A percentile compares a stretch with the other conserved stretches of the same genome.
Evolutionary conservation across 345 rosid species (phyloP).

Genomic region (Citrus hindsii): DNA sequence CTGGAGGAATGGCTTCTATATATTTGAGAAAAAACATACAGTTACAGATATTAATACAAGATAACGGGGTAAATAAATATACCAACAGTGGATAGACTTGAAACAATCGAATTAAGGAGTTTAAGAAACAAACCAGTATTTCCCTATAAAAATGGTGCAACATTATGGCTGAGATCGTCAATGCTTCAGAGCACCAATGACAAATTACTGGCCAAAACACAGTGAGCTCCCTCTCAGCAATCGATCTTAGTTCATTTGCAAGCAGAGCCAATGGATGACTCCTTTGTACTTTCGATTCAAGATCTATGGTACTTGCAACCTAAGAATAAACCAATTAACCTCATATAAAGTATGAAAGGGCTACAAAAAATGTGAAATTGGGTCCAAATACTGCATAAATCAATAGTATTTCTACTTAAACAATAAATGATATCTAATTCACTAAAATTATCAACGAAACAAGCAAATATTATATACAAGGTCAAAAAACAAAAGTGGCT

Average conservation of each 20-base stretch:
- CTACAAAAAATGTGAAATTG: neutral
- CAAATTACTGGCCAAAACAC: slow-evolving; percentile 61
- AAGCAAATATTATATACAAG: neutral
- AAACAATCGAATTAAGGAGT: slow-evolving; percentile 7
- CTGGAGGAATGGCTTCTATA: slow-evolving; percentile 70
- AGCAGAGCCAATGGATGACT: slow-evolving; percentile 75
- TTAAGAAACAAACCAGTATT: slow-evolving; percentile 69
- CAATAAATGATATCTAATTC: neutral
- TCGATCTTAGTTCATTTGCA: slow-evolving; percentile 68
- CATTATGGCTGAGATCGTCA: slow-evolving; percentile 52
- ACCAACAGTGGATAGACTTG: slow-evolving; percentile 13
- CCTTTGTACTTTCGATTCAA: slow-evolving; percentile 54
- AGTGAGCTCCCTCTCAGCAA: slow-evolving; percentile 70
- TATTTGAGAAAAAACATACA: slow-evolving; percentile 17
- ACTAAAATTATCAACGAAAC: neutral
- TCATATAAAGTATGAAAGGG: neutral
- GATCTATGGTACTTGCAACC: slow-evolving; percentile 53
- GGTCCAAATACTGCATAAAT: neutral
- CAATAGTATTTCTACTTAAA: slow-evolving; percentile 3
- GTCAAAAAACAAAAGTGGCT: slow-evolving; percentile 24
- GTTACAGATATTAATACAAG: neutral
- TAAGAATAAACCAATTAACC: slow-evolving; percentile 24
- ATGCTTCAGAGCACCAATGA: slow-evolving; percentile 64
- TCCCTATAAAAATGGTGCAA: slow-evolving; percentile 82
- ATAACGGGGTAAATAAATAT: neutral